Base-by-base conservation (phyloP, 2,329 filamentous ascomycete species). In the Cordyceps tenuipes region DNA sequence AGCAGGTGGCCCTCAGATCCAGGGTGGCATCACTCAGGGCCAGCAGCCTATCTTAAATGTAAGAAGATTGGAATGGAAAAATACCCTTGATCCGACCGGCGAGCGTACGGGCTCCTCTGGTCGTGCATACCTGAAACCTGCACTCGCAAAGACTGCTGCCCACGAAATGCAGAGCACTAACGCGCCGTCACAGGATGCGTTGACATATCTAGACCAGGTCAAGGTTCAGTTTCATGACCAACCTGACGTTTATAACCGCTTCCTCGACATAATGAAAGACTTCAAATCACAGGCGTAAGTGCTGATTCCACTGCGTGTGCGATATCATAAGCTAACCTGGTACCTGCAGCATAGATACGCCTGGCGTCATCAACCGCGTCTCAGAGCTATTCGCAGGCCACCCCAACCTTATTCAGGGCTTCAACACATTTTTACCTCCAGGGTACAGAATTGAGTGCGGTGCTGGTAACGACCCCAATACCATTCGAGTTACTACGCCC, bases 261-360 rank as follows among this genome's bases (percentile, higher is more conserved):
- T 99, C 68, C 77, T 99, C 50, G 94, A 99, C 67, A 99, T 99
- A 53, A 99, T 99, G 94, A 99, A 99, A 70, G 94, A 99, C 68
- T 99, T 99, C 73, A 99, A 99, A 76, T 96, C 91, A 68, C 93
- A 96, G 76, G 91, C 92, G 84, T 92, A 79, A 76, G 88, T 82
- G 59, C 51, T 46, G 48, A 31, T 58, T 49, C 15, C 29, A 15
- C 15, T 47, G 21, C 49, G 1, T 13, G 10, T 9, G 26, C 12
- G 9, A 7, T 47, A 50, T 51, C 34, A 10, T 9, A 23, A 23
- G 46, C 46, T 61, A 61, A 68, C 77, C 64, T 78, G 64, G 55
- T 51, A 61, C 29, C 29, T 29, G 29, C 61, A 87, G 89, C 3
- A 99, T 99, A 68, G 94, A 99, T 71, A 99, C 94, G 0, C 94